Conservation (phyloP, 1,284 basidiomycete species). For the Ganoderma boninense region DNA sequence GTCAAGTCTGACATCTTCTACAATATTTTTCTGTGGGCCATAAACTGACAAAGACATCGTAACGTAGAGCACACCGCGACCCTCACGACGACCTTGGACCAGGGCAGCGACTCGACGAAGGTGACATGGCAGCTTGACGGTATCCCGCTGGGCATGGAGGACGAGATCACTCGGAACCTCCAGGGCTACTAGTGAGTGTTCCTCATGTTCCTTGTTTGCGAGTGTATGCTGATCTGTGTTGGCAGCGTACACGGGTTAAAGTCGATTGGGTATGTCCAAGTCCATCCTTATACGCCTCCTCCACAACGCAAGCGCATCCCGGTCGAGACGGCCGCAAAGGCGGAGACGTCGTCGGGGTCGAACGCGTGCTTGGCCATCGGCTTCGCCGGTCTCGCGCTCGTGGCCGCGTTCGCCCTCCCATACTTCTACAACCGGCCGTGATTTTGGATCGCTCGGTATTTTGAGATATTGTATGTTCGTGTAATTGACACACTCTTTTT, state of each 20-base stretch:
- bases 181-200: conserved; percentile 71
- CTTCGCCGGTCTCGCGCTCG: conserved; percentile 60
- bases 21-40: too few relatives aligned
- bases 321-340: conserved; percentile 24
- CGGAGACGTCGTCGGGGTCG: conserved; percentile 21
- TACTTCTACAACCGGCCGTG: conserved; percentile 46
- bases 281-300: conserved; percentile 46
- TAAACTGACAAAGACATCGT: conserved; percentile 10
- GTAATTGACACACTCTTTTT: conserved; percentile 29
- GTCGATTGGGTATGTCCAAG: conserved; percentile 86
- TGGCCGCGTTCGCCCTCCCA: conserved; percentile 66
- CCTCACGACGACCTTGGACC: conserved; percentile 83
- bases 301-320: conserved; percentile 45
- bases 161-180: conserved; percentile 83
- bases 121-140: conserved; percentile 79
- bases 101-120: conserved; percentile 87
- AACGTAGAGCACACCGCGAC: conserved; percentile 78
- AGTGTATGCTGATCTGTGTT: conserved; percentile 29
- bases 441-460: conserved; percentile 7
- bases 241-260: conserved; percentile 79
- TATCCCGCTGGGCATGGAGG: conserved; percentile 88
- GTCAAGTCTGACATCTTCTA: too few relatives aligned
- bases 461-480: conserved; percentile 29
- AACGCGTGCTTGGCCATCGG: conserved; percentile 52
- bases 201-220: conserved; percentile 4